Evolutionary conservation across 495 filamentous ascomycete genomes (phyloP).

Genomic region (Poronia punctata): DNA sequence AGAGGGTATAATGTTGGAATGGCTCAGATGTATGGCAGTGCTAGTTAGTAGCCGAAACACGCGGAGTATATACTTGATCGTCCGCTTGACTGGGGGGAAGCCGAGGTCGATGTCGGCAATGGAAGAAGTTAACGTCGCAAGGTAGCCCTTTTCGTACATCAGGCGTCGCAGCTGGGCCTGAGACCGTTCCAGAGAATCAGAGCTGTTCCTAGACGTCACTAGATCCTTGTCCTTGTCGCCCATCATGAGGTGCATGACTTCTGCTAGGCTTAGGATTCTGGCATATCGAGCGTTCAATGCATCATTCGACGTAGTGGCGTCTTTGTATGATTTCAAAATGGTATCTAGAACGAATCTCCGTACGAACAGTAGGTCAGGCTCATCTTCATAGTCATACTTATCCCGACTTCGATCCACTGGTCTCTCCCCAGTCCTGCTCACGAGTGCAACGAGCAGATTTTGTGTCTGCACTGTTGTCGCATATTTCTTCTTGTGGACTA

Average conservation of each 20-base stretch:
- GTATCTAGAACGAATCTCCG: slow-evolving; percentile 93
- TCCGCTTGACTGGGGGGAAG: slow-evolving; percentile 83
- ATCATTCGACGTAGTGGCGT: slow-evolving; percentile 73
- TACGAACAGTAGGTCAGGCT: slow-evolving; percentile 83
- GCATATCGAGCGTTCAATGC: slow-evolving; percentile 81
- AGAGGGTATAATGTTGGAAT: slow-evolving; percentile 61
- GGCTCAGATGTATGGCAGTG: slow-evolving; percentile 77
- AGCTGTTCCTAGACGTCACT: slow-evolving; percentile 21
- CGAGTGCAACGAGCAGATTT: slow-evolving; percentile 77
- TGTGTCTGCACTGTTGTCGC: slow-evolving; percentile 80
- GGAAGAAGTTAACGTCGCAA: slow-evolving; percentile 77
- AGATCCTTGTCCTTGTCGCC: slow-evolving; percentile 60
- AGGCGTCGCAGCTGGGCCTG: slow-evolving; percentile 77
- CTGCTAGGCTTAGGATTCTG: slow-evolving; percentile 73
- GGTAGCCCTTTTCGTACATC: slow-evolving; percentile 98
- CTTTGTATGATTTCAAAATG: slow-evolving; percentile 83
- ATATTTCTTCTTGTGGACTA: slow-evolving; percentile 71
- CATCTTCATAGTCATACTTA: slow-evolving; percentile 63
- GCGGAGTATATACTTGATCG: slow-evolving; percentile 91
- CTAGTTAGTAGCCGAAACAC: slow-evolving; percentile 81
- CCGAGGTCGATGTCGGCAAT: slow-evolving; percentile 95
- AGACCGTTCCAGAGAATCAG: slow-evolving; percentile 33
- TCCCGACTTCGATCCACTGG: slow-evolving; percentile 39
- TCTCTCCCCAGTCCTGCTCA: slow-evolving; percentile 76
- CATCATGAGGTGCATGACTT: slow-evolving; percentile 90